Evolutionary conservation across 148 eudicot species (phyloP), one percentile per base, ranked within the genome.

Genomic region (Diospyros kaki): DNA sequence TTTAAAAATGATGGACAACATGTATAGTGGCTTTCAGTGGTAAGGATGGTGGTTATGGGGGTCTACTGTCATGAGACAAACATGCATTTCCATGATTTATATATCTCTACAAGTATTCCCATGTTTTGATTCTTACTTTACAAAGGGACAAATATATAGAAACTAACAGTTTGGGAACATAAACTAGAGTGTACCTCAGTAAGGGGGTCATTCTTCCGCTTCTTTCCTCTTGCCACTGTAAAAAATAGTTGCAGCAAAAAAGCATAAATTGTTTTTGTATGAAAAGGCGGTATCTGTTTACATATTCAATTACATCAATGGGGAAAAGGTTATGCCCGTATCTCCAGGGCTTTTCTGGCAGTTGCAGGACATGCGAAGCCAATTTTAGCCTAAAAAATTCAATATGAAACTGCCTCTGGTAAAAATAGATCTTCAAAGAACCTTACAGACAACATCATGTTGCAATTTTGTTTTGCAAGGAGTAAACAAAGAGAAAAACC

Each of bases 211-310:
- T 12, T 72, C 78, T 78, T 82, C 63, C 81, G 82, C 83, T 83
- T 90, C 82, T 70, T 90, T 68, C 87, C 87, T 69, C 83, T 82
- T 61, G 69, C 64, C 70, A 41, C 91, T 87, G 84, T 73, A 81
- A 79, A 68, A 6, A 9, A 51, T 40, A 41, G 39, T 11, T 42
- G 14, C 59, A 64, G 55, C 11, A 40, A 6, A 60, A 73, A 17
- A 28, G 28, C 15, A 5, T 50, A 15, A 12, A 51, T 4, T 48
- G 45, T 45, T 45, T 50, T 59, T 61, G 0, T 10, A n/a, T 3
- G 4, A 44, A 18, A 73, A 61, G 9, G 9, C 14, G 9, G 54
- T 9, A 74, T 11, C 2, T 28, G 9, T 52, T 64, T 6, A 38
- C 14, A 43, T 52, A 7, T 10, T 50, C 3, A 3, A 53, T 4